Base-by-base conservation (phyloP, 2,329 filamentous ascomycete species). In the Calonectria multiphialidica region DNA sequence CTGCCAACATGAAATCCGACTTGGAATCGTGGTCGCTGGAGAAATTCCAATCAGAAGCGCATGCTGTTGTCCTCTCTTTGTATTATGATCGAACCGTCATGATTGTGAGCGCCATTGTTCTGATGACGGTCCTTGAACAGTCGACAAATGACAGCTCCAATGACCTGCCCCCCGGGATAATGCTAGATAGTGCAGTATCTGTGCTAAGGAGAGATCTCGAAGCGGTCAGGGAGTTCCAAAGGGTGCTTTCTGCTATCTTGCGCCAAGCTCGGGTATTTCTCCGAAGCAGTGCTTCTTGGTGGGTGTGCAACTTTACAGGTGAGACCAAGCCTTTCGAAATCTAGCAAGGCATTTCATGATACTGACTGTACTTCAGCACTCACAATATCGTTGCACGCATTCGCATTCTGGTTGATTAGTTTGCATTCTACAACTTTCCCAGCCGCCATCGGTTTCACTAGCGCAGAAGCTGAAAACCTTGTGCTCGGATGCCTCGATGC, bases 271-370 rank as follows among this genome's bases (percentile, higher is more conserved):
- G 70, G 7, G 35, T 55, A 2, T 82, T 81, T 50, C 64, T 81
- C 28, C 76, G 73, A 40, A 28, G 68, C 16, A 81, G 81, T 55
- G 79, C 78, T 1, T 70, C 77, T 16, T 82, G 80, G 80, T 82
- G 80, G 80, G 74, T 76, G n/a, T 81, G 79, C 64, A 82, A 82
- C 62, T 82, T 81, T 49, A 77, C 75, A 68, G 74, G 80, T 81
- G 74, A 21, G 23, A n/a, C 47, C 21, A 23, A 16, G 7, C 12
- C 10, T 40, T 21, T 2, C 10, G 28, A 21, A 21, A 40, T 42
- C 30, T 50, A 8, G 45, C 37, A 1, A 6, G 9, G 3, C 7
- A 21, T 23, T 25, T 55, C 8, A 8, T 18, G 7, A n/a, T 33
- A 18, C 55, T 67, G 18, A 71, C n/a, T 2, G 9, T 5, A 5